Evolutionary conservation across 805 yeast genomes (phyloP).

Genomic region (Metschnikowia gruessii): DNA sequence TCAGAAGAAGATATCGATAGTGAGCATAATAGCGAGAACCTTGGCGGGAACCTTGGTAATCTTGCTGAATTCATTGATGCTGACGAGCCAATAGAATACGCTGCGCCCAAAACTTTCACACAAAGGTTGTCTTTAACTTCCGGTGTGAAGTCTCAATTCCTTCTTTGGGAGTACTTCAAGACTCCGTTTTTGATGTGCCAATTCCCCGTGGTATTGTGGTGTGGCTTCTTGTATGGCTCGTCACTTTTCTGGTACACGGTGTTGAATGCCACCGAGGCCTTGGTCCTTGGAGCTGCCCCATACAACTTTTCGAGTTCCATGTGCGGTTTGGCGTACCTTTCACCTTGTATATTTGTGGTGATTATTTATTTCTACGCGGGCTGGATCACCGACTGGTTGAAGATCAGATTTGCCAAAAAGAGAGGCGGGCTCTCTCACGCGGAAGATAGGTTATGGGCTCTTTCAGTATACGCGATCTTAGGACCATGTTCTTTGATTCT

Average conservation of each 20-base stretch:
- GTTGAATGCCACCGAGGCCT: slow-evolving; percentile 24
- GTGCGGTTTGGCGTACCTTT: slow-evolving; percentile 20
- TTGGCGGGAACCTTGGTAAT: slow-evolving; percentile 7
- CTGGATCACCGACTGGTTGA: slow-evolving; percentile 17
- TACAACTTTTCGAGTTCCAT: slow-evolving; percentile 45
- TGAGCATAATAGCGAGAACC: slow-evolving; percentile 6
- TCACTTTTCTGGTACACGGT: slow-evolving; percentile 25
- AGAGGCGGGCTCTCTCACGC: slow-evolving; percentile 17
- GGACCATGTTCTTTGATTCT: slow-evolving; percentile 19
- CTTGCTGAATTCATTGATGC: slow-evolving; percentile 11
- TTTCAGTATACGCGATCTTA: slow-evolving; percentile 16
- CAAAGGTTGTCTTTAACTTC: slow-evolving; percentile 16
- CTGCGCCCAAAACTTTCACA: slow-evolving; percentile 13
- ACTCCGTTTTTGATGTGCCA: slow-evolving; percentile 21
- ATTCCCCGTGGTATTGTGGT: slow-evolving; percentile 22
- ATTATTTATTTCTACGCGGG: slow-evolving; percentile 18
- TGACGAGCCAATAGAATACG: slow-evolving; percentile 4
- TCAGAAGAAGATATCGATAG: slow-evolving; percentile 7
- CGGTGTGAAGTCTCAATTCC: slow-evolving; percentile 12
- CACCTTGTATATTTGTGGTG: slow-evolving; percentile 17
- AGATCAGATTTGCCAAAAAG: slow-evolving; percentile 13
- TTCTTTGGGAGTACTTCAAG: slow-evolving; percentile 19
- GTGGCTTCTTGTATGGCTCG: slow-evolving; percentile 23
- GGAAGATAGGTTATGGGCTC: slow-evolving; percentile 17
- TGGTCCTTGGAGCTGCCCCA: slow-evolving; percentile 37